phyloP scores from a whole-genome alignment of 2,329 filamentous ascomycete genomes.

The Cryphonectria parasitica region DNA sequence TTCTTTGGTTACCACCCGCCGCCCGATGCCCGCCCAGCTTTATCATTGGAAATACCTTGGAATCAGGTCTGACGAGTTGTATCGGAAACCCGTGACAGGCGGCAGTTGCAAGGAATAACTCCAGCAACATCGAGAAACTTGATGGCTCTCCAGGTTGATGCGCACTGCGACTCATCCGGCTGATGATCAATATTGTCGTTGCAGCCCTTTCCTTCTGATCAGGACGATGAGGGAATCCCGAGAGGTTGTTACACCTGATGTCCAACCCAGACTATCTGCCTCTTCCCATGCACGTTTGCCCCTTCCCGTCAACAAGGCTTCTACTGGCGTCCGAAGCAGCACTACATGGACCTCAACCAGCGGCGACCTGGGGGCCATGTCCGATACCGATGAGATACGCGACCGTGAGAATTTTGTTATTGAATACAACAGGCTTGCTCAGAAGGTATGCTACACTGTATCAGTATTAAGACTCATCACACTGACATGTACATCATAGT shows the following conservation, averaged over 20 bases:
- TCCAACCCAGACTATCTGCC: constrained; percentile 26
- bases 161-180: constrained; percentile 13
- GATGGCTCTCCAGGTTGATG: constrained; percentile 14
- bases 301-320: constrained; percentile 26
- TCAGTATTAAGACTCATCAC: neutral
- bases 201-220: constrained; percentile 9
- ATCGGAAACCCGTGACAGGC: constrained; percentile 3
- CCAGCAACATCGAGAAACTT: too few relatives aligned
- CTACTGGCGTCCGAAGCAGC: constrained; percentile 43
- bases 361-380: constrained; percentile 50
- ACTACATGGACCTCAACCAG: constrained; percentile 63
- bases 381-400: constrained; percentile 54
- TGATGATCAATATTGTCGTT: constrained; percentile 16
- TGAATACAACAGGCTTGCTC: constrained; percentile 65
- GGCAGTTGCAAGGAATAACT: neutral
- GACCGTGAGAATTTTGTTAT: constrained; percentile 53
- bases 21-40: constrained; percentile 15
- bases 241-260: constrained; percentile 25
- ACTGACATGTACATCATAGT: constrained; percentile 43
- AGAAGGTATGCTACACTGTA: constrained; percentile 48
- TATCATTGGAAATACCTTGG: constrained; percentile 26
- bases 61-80: constrained; percentile 2
- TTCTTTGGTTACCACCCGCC: constrained; percentile 17
- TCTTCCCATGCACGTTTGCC: constrained; percentile 21
- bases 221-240: constrained; percentile 20